Base-by-base conservation (phyloP, 495 filamentous ascomycete genomes). In the Penicillium verhagenii region DNA sequence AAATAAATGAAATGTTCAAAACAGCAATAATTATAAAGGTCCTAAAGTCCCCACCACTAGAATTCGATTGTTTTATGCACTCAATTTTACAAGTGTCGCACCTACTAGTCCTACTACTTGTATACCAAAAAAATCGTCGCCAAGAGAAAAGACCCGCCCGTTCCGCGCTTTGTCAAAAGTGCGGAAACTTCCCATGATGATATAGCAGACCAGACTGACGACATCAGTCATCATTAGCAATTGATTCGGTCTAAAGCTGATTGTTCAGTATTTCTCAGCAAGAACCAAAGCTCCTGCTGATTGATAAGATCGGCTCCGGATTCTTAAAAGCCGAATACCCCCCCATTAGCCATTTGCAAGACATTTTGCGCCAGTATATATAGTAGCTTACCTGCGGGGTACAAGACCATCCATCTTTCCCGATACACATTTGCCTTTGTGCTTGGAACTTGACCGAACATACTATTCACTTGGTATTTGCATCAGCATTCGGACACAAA, bases 81-180 rank as follows among this genome's bases (percentile, higher is more conserved):
- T n/a, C n/a, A n/a, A n/a, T n/a, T n/a, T n/a, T n/a, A n/a, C n/a
- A n/a, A n/a, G n/a, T n/a, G n/a, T n/a, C n/a, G n/a, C n/a, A n/a
- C n/a, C n/a, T n/a, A n/a, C n/a, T n/a, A n/a, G n/a, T n/a, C n/a
- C n/a, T n/a, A n/a, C n/a, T n/a, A n/a, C n/a, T n/a, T n/a, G n/a
- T n/a, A n/a, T n/a, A n/a, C n/a, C n/a, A n/a, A n/a, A n/a, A n/a
- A n/a, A n/a, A n/a, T n/a, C n/a, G n/a, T n/a, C n/a, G n/a, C n/a
- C n/a, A n/a, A n/a, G n/a, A n/a, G n/a, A n/a, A n/a, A n/a, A n/a
- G 11, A 25, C 42, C 42, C 20, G 42, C 13, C 18, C 10, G 58
- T 70, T 68, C 66, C 67, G 62, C 67, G 35, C 46, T 72, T 69
- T 60, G 69, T 70, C n/a, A n/a, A n/a, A 56, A 70, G 56, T 40